Evolutionary conservation across 805 yeast species (phyloP).

Genomic region (Spathaspora hagerdaliae): DNA sequence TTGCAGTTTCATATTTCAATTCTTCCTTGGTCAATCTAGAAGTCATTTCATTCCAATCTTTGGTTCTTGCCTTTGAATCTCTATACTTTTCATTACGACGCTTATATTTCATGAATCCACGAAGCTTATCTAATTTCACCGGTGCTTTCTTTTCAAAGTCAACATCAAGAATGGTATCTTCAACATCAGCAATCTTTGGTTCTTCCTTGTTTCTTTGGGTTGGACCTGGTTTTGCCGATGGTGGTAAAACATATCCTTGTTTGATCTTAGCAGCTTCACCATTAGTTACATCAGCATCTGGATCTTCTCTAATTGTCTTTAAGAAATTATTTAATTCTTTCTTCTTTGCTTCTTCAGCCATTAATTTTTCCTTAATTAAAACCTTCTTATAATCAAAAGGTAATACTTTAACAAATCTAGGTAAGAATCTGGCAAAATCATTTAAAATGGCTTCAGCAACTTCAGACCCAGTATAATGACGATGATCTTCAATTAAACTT

Average conservation of each 20-base stretch:
- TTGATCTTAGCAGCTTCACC: slow-evolving; percentile 72
- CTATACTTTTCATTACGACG: slow-evolving; percentile 87
- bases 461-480: slow-evolving; percentile 90
- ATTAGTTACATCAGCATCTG: slow-evolving; percentile 81
- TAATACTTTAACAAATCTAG: slow-evolving; percentile 87
- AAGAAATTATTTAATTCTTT: slow-evolving; percentile 64
- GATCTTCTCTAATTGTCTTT: slow-evolving; percentile 73
- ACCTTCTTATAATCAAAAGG: slow-evolving; percentile 91
- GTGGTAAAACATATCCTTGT: slow-evolving; percentile 42
- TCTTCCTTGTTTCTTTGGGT: slow-evolving; percentile 38
- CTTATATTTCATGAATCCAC: slow-evolving; percentile 92
- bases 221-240: slow-evolving; percentile 17
- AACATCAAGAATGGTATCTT: slow-evolving; percentile 77
- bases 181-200: slow-evolving; percentile 85
- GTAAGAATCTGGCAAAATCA: slow-evolving; percentile 85
- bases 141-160: slow-evolving; percentile 60
- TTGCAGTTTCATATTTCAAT: slow-evolving; percentile 85
- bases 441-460: slow-evolving; percentile 78
- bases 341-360: slow-evolving; percentile 59
- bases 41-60: slow-evolving; percentile 91
- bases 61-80: slow-evolving; percentile 65
- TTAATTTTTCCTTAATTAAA: slow-evolving; percentile 68
- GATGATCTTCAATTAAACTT: slow-evolving; percentile 90
- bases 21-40: slow-evolving; percentile 80
- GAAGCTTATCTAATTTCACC: slow-evolving; percentile 67